Evolutionary conservation across 2,329 filamentous ascomycete species (phyloP), one percentile per base, ranked within the genome.

Genomic region (Atkinsonella texensis): DNA sequence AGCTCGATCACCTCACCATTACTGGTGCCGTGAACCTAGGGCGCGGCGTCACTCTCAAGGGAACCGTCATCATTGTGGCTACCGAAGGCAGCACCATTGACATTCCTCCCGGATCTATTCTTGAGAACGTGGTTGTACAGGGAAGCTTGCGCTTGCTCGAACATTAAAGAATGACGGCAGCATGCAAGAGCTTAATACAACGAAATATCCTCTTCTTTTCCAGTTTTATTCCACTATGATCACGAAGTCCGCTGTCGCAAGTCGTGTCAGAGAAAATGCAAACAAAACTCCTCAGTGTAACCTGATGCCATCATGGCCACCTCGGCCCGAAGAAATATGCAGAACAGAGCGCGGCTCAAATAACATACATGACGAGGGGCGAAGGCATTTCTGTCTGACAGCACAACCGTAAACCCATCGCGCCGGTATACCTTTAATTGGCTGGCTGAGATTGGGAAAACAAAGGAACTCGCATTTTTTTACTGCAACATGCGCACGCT

Each of bases 81-180:
- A 96, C 89, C 46, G 93, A 98, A 74, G 91, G 91, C 60, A 90
- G 87, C 76, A 98, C 93, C 57, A 98, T 98, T 63, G 93, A 98
- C 68, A 85, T 98, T 62, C 93, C 93, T 50, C 91, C 93, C 18
- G 93, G 93, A 68, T 96, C 90, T 18, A 88, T 98, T 63, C 80
- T 98, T 54, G 93, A 98, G 80, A 98, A 98, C 73, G 93, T 97
- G 13, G 93, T 98, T 49, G 93, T 98, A 53, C 93, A 98, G 79
- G 93, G 93, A 65, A 95, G 89, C 71, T 80, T 98, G 80, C 79
- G 81, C 64, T 70, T 84, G 60, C 71, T 84, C 58, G 81, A 84
- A 73, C 81, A 84, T 67, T 84, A 80, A 60, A 47, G 20, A 3
- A 11, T 17, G 33, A 20, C 46, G 9, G n/a, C 38, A 39, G 8